Conservation (phyloP, 192 early-diverging fungal genomes). For the Thamnidium elegans region DNA sequence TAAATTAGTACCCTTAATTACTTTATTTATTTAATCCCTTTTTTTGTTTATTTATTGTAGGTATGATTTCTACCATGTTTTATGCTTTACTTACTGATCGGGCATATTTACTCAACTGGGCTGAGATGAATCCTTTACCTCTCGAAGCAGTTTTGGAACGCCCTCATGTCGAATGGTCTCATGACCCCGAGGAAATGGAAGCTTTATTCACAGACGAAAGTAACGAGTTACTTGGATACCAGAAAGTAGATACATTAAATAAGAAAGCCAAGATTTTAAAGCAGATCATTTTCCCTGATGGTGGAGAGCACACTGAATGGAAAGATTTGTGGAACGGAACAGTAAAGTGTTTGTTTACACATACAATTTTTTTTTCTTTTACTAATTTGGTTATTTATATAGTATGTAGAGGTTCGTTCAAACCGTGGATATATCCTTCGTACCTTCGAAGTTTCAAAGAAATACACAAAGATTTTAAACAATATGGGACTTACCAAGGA, state of each 20-base stretch:
- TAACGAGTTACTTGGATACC: conserved; percentile 12
- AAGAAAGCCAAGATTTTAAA: conserved; percentile 22
- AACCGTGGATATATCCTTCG: conserved; percentile 42
- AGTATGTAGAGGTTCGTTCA: conserved; percentile 36
- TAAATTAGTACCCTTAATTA: neutral
- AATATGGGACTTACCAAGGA: conserved; percentile 37
- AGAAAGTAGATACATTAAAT: conserved; percentile 33
- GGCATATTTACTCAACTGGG: conserved; percentile 42
- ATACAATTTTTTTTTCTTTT: neutral
- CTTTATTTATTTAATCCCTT: neutral
- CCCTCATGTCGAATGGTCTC: conserved; percentile 42
- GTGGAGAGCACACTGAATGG: conserved; percentile 25
- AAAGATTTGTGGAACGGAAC: conserved; percentile 30
- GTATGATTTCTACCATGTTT: conserved; percentile 48
- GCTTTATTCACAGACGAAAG: conserved; percentile 17
- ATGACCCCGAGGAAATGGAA: conserved; percentile 27
- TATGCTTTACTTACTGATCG: conserved; percentile 41
- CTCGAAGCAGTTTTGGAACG: conserved; percentile 39
- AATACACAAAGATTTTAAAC: conserved; percentile 27
- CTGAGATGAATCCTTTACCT: conserved; percentile 33
- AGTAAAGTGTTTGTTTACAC: neutral
- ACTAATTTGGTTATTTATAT: neutral
- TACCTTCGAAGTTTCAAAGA: conserved; percentile 34
- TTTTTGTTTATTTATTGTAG: conserved; percentile 17
- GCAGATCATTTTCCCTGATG: conserved; percentile 27